phyloP scores from a whole-genome alignment of 2,329 filamentous ascomycete species.

The Fonsecaea pedrosoi region DNA sequence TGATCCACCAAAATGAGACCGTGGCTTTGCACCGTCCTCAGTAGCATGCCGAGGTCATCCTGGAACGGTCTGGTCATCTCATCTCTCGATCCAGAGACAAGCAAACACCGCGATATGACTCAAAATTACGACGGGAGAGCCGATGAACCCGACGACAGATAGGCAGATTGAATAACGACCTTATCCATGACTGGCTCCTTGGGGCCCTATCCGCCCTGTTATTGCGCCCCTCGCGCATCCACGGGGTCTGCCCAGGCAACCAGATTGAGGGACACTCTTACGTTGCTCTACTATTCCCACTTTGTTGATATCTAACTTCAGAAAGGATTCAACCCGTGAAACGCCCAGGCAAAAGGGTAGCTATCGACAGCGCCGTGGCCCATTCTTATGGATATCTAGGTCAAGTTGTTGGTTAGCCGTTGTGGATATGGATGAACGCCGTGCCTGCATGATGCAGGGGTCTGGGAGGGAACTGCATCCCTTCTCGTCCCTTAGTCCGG shows the following conservation, averaged over 20 bases:
- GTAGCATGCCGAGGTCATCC: not conserved
- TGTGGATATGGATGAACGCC: conserved; percentile 14
- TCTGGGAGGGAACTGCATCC: conserved; percentile 11
- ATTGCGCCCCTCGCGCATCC: not conserved
- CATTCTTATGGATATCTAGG: conserved; percentile 3
- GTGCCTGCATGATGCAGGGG: conserved; percentile 29
- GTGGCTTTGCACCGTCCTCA: conserved; percentile 7
- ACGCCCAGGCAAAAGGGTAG: conserved; percentile 1
- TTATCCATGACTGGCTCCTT: conserved; percentile 6
- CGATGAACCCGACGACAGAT: conserved; percentile 8
- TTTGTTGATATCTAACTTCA: conserved; percentile 2
- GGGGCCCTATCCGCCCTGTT: not conserved
- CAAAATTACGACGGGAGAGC: conserved; percentile 16
- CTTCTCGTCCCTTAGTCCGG: conserved; percentile 3
- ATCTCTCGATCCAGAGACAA: conserved; percentile 2
- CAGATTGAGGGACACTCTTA: conserved; percentile 6
- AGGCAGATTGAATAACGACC: conserved; percentile 10
- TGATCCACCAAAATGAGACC: conserved; percentile 50
- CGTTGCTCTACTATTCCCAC: not conserved
- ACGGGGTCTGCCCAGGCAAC: conserved; percentile 14
- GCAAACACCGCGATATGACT: conserved; percentile 3
- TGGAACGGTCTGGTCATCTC: not conserved
- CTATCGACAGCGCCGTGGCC: conserved; percentile 12
- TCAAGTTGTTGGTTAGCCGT: conserved; percentile 11
- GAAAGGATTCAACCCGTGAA: conserved; percentile 3